Evolutionary conservation across 2,329 filamentous ascomycete species (phyloP).

Genomic region (Xylaria digitata): DNA sequence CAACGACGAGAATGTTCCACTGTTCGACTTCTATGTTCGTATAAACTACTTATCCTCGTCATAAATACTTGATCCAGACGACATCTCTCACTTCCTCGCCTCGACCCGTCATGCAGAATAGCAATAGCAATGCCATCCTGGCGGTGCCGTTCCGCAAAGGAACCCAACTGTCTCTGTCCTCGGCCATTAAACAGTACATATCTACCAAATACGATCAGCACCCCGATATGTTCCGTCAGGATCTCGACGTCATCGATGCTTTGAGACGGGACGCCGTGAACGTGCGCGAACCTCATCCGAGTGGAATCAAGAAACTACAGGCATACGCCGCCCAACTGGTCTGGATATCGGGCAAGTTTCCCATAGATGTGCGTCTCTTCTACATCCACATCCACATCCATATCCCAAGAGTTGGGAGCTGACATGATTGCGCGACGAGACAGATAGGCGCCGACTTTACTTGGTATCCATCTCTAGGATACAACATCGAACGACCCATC

Average conservation of each 20-base stretch:
- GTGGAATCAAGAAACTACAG: constrained; percentile 88
- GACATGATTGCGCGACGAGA: constrained; percentile 14
- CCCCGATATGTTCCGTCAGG: constrained; percentile 93
- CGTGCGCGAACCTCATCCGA: constrained; percentile 86
- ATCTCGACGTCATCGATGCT: constrained; percentile 84
- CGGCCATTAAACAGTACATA: constrained; percentile 93
- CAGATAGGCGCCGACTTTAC: constrained; percentile 94
- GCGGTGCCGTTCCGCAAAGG: constrained; percentile 90
- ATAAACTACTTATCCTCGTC: constrained; percentile 11
- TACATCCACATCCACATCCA: neutral
- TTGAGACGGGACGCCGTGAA: constrained; percentile 88
- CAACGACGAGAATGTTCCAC: constrained; percentile 24
- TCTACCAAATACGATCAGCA: constrained; percentile 99
- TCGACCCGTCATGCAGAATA: constrained; percentile 53
- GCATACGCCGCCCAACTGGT: constrained; percentile 91
- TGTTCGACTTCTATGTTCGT: neutral
- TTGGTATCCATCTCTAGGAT: constrained; percentile 94
- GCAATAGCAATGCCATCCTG: constrained; percentile 73
- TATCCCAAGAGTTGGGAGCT: neutral
- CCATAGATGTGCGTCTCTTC: constrained; percentile 77
- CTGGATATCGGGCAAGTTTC: constrained; percentile 95
- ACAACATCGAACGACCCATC: constrained; percentile 81
- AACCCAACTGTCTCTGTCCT: constrained; percentile 79
- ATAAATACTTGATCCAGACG: neutral
- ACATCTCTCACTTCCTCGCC: neutral